These are phyloP conservation scores for Aspergillus sp. DNA, from an alignment of 2,329 filamentous ascomycete species.

Conservation along the genomic window DNA sequence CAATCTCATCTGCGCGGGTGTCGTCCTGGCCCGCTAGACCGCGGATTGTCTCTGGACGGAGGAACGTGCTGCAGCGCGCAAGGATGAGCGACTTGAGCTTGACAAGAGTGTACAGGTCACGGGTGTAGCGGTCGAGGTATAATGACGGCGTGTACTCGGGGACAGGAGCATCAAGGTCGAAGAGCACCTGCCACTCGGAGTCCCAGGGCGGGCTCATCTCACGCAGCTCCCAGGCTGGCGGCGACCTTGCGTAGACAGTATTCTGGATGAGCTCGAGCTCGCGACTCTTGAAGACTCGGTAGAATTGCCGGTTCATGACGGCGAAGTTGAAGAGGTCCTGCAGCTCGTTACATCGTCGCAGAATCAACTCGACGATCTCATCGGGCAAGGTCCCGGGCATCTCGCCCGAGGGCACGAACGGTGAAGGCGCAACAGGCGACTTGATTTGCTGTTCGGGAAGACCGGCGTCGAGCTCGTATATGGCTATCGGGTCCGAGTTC, in stretches of 20 bases:
- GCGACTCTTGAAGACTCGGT: conserved; percentile 57
- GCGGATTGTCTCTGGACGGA: conserved; percentile 56
- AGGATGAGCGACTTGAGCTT: conserved; percentile 58
- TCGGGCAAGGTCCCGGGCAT: conserved; percentile 49
- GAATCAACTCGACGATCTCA: conserved; percentile 53
- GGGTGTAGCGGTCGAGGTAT: conserved; percentile 53
- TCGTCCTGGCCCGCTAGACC: conserved; percentile 52
- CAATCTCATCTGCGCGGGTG: conserved; percentile 51
- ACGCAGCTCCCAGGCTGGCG: conserved; percentile 60
- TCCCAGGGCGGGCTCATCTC: conserved; percentile 57
- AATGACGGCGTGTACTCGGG: conserved; percentile 55
- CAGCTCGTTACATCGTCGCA: conserved; percentile 49
- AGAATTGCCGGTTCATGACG: conserved; percentile 57
- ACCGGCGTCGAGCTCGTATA: conserved; percentile 36
- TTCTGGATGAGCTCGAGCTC: conserved; percentile 55
- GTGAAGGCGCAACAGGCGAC: conserved; percentile 1
- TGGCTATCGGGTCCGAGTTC: conserved; percentile 20
- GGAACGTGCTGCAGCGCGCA: conserved; percentile 55
- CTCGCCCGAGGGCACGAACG: conserved; percentile 17
- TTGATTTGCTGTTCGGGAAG: conserved; percentile 18
- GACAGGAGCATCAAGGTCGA: conserved; percentile 47
- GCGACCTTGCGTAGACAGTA: conserved; percentile 54
- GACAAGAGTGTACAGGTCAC: conserved; percentile 55
- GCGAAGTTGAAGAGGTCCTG: conserved; percentile 58
- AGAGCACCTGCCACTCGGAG: conserved; percentile 39